Conservation (phyloP, 345 rosid genomes). For the Murraya paniculata region DNA sequence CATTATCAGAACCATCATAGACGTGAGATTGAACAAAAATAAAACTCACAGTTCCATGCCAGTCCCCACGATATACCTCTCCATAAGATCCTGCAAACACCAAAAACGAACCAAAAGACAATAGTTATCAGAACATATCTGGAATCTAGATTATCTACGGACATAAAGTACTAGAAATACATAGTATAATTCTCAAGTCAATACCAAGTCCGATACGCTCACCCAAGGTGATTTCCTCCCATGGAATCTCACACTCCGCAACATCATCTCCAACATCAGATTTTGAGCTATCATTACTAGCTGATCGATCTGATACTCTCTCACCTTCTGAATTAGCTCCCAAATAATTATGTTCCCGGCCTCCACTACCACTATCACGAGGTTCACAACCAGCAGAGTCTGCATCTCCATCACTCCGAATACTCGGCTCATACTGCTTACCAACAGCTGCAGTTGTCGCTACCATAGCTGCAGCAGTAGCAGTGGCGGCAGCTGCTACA, state of each 20-base stretch:
- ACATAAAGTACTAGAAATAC: conserved; percentile 20
- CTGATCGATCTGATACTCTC: conserved; percentile 60
- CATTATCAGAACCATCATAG: neutral
- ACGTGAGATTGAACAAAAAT: neutral
- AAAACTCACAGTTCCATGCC: conserved; percentile 96
- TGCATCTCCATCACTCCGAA: conserved; percentile 53
- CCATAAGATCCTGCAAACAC: conserved; percentile 87
- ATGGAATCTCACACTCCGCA: conserved; percentile 82
- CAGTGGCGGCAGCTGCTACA: conserved; percentile 92
- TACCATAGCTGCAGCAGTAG: conserved; percentile 89
- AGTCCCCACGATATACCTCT: conserved; percentile 92
- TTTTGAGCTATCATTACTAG: conserved; percentile 56
- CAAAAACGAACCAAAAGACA: conserved; percentile 21
- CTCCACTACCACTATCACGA: conserved; percentile 49
- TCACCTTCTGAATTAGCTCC: conserved; percentile 54
- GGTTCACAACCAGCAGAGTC: conserved; percentile 46
- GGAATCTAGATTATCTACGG: conserved; percentile 12
- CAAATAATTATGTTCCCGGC: conserved; percentile 26
- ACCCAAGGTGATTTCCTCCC: conserved; percentile 89
- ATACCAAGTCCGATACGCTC: conserved; percentile 98
- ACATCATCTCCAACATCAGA: conserved; percentile 77
- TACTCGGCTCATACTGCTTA: conserved; percentile 57
- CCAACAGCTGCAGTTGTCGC: conserved; percentile 81
- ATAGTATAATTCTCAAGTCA: conserved; percentile 21
- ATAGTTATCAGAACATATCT: neutral